Base-by-base conservation (phyloP, 116 monocot species). In the Cymodocea nodosa region DNA sequence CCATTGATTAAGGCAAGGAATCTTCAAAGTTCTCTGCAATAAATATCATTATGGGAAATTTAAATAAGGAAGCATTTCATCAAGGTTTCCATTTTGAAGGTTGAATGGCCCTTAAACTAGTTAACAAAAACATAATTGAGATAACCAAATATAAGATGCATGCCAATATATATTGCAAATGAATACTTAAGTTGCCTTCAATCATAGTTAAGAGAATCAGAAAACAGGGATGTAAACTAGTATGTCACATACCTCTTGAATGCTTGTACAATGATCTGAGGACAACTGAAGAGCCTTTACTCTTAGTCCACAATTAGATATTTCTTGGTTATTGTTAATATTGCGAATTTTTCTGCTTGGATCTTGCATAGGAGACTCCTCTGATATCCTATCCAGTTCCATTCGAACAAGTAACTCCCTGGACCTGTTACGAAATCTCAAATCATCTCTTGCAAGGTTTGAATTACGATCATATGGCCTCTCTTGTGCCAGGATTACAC, bases 361-460 rank as follows among this genome's bases (percentile, higher is more conserved):
- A 70, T 97, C 83, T 60, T 76, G 81, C 73, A 83, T 87, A 7
- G 97, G 97, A 64, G 91, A 98, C 40, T 98, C 97, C 75, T 98
- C 97, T 1, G 88, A 91, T 78, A 98, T 98, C 59, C 91, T 85
- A 71, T 98, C 92, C 52, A 98, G 76, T 68, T 91, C 91, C 55
- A 90, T 78, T 23, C 87, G 85, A 69, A 74, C 80, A 73, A 85
- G 73, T 7, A 82, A 79, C 63, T 89, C 89, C 73, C 83, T 93
- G 6, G 89, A 85, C 62, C 79, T 81, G 51, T 82, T 91, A 35
- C 78, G 64, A 56, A 74, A 69, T 58, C 68, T 78, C 24, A 71
- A 0, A 68, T 90, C 86, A 69, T 87, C 81, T 59, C 80, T 83
- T 6, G 17, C 59, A 52, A 70, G 60, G 44, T 34, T 73, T 50